Base-by-base conservation (phyloP, 31 red algal genomes). In the Bonnemaisonia californica region DNA sequence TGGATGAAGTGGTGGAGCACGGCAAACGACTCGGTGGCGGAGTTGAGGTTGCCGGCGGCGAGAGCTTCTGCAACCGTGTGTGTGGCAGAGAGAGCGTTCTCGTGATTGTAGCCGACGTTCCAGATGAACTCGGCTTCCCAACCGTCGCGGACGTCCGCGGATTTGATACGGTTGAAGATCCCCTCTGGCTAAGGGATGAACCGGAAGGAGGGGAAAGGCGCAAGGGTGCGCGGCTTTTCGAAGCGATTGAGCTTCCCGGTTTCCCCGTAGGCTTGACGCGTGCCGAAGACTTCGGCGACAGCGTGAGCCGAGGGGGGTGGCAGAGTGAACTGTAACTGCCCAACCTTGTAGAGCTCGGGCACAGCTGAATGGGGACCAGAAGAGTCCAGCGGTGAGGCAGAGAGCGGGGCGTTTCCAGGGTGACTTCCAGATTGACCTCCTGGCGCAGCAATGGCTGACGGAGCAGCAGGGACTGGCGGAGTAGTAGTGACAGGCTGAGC, bases 1-100 rank as follows among this genome's bases (percentile, higher is more conserved):
- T 30, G 28, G 54, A 73, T 12, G 68, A 35, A 72, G 68, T 84
- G 66, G 67, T 84, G 26, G n/a, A 74, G 31, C 16, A 84, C 45
- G 29, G 65, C 19, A 48, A 73, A 30, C 34, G 36, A 26, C 19
- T 81, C 61, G 33, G 77, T 54, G 33, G 48, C 59, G 24, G 34
- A 32, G 39, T 12, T 26, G 60, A 73, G 32, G 51, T 84, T 2
- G 23, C 40, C 37, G 3, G 39, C 27, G 54, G 41, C 54, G 40
- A 84, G 45, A n/a, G 65, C 67, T 64, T 79, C 1, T 4, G 51
- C 57, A 4, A 79, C 4, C 31, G 30, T 19, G 27, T 79, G 75
- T n/a, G 32, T 12, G 56, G 0, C n/a, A 39, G 57, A 12, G 26
- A 38, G 54, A 62, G 75, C 75, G 31, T 22, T 27, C 1, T 36